Base-by-base conservation (phyloP, 106 monocot species). In the Hemerocallis citrina region DNA sequence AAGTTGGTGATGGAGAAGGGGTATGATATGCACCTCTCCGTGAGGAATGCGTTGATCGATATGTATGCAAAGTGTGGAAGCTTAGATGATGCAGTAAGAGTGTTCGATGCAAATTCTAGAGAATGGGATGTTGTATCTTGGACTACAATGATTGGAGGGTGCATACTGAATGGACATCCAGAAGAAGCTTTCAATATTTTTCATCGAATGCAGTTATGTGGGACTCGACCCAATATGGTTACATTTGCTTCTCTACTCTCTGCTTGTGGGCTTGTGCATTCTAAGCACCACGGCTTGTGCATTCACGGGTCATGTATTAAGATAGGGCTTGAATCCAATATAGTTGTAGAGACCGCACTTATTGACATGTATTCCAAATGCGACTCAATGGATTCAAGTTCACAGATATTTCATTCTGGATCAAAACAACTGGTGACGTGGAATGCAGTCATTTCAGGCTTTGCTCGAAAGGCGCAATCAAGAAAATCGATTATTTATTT, bases 21-120 rank as follows among this genome's bases (percentile, higher is more conserved):
- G 13, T 65, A 79, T 15, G 59, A 11, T 15, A 61, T 3, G 13
- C 35, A 72, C 27, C 22, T 71, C 52, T 16, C 73, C 0, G 83
- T 89, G 23, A 75, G 67, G 69, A 89, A 85, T 36, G 27, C 93
- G 8, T 36, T 94, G 57, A 82, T 89, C 14, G 93, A 94, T 57
- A 94, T 89, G 85, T 94, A 89, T 55, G 69, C 75, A 4, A 94
- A 86, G 45, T 80, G 82, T 3, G 82, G 89, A 43, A 65, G 55
- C 23, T 70, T 94, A 62, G 64, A 63, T 19, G 75, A 75, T 44
- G 89, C 93, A 51, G 61, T 72, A 57, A 70, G 59, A n/a, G 58
- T 85, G 7, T 94, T 94, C 38, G 67, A 72, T 20, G 65, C 71
- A 32, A 57, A 27, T 21, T 47, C 3, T 16, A 61, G 54, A 0